Base-by-base conservation (phyloP, 1,284 basidiomycete species). In the Ganoderma sinense region DNA sequence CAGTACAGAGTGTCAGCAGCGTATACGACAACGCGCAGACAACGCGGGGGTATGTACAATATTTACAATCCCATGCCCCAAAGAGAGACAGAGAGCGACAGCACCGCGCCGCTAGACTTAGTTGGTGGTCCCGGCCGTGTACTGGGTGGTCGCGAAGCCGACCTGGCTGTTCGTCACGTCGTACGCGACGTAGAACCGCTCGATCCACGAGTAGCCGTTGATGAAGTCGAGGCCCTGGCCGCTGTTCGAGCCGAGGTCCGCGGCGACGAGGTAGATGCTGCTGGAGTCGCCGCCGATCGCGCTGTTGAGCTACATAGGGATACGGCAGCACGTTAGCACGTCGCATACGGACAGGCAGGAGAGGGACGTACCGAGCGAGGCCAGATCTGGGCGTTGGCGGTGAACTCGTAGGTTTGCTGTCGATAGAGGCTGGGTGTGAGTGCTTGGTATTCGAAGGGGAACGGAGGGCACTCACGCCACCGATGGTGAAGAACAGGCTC, bases 241-340 rank as follows among this genome's bases (percentile, higher is more conserved):
- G 59, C 78, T 77, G 0, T 75, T 31, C 62, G 41, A 58, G 14
- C 84, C 83, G 60, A 85, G 68, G 72, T 85, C 76, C 64, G 72
- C 79, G 23, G 87, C 82, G 69, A 87, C 80, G 66, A 87, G 82
- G 71, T 87, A 88, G 67, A 86, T 85, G 67, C 78, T 77, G 64
- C 75, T 75, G 6, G 73, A 73, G 3, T 77, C 76, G 26, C 87
- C 87, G 56, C 86, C 86, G 56, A 88, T 83, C 10, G 71, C 72
- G 14, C 78, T 77, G 77, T 88, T 88, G 68, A 86, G 61, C 62
- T 23, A 10, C 4, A 13, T 0, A 26, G 36, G 40, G 8, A 20
- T 2, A 18, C 14, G 18, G 5, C 29, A 18, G 29, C 4, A n/a
- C 33, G 11, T 33, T 16, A 56, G 53, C 29, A 14, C 10, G 0